Percentiles rank a stretch among this genome's conserved stretches.
These are phyloP conservation scores for Piper longum DNA, from an alignment of 164 flowering plant species.

Conservation along the genomic window DNA sequence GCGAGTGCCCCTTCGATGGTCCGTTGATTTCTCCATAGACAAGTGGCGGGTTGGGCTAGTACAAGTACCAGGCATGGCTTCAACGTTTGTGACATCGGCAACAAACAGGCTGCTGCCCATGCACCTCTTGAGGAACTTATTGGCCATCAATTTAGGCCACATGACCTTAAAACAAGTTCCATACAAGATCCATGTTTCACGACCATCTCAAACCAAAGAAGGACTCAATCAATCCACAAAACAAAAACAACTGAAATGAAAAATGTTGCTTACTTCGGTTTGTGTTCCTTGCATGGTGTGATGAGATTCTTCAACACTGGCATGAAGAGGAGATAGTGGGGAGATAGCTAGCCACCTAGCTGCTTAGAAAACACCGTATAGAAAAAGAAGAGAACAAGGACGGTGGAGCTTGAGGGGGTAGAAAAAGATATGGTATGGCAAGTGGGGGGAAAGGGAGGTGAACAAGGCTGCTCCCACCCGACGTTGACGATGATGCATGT, in stretches of 20 bases:
- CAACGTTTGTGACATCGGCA: constrained; percentile 5
- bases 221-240: background rate
- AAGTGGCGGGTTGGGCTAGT: constrained; percentile 3
- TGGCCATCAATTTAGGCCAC: constrained; percentile 54
- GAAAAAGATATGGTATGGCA: constrained; percentile 12
- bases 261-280: constrained; percentile 17
- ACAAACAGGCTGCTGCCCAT: constrained; percentile 41
- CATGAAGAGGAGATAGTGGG: background rate
- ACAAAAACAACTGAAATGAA: background rate
- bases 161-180: constrained; percentile 22
- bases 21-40: constrained; percentile 4
- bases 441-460: constrained; percentile 9
- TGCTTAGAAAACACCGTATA: too few species aligned
- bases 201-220: too few species aligned
- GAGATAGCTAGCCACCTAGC: background rate
- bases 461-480: constrained; percentile 2
- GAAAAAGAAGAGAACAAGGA: too few species aligned
- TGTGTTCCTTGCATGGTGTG: constrained; percentile 19
- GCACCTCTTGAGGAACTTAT: constrained; percentile 37
- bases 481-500: constrained; percentile 17
- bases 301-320: background rate
- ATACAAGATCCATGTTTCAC: too few species aligned
- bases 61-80: background rate
- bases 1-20: constrained; percentile 16
- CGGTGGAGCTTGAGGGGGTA: too few species aligned